Evolutionary conservation across 2,329 filamentous ascomycete species (phyloP).

Genomic region (Fusarium gaditjirri): DNA sequence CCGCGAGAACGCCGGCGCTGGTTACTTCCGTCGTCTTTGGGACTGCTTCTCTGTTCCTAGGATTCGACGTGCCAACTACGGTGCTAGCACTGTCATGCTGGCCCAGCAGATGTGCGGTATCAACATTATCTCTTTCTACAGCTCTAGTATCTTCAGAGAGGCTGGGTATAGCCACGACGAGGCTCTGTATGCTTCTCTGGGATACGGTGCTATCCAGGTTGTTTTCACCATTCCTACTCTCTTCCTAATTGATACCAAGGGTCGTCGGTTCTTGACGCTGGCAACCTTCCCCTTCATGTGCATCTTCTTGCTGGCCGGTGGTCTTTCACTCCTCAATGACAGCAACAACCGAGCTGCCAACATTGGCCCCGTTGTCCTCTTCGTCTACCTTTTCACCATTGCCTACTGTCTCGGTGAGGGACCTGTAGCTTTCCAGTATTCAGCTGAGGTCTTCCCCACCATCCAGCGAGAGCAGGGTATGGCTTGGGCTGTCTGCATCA

Average conservation of each 20-base stretch:
- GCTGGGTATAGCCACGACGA: background rate
- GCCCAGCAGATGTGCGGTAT: conserved; percentile 76
- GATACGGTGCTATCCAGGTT: conserved; percentile 21
- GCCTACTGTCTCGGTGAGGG: conserved; percentile 75
- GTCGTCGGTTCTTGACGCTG: conserved; percentile 11
- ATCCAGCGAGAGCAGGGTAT: conserved; percentile 73
- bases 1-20: conserved; percentile 51
- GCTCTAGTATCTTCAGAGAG: conserved; percentile 16
- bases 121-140: conserved; percentile 58
- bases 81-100: conserved; percentile 84
- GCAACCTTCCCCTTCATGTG: conserved; percentile 25
- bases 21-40: conserved; percentile 59
- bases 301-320: conserved; percentile 9
- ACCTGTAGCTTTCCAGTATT: conserved; percentile 70
- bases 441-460: conserved; percentile 71
- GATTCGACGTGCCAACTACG: conserved; percentile 76
- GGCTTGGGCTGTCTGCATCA: conserved; percentile 70
- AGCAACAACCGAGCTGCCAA: background rate
- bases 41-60: conserved; percentile 76
- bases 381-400: conserved; percentile 71
- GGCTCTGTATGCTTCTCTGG: conserved; percentile 19
- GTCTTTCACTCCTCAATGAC: background rate
- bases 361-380: conserved; percentile 50
- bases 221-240: conserved; percentile 28
- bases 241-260: conserved; percentile 29